Percentiles rank a stretch among this genome's conserved stretches.
phyloP scores from a whole-genome alignment of 495 filamentous ascomycete species.

The Corynascus novoguineensis region DNA sequence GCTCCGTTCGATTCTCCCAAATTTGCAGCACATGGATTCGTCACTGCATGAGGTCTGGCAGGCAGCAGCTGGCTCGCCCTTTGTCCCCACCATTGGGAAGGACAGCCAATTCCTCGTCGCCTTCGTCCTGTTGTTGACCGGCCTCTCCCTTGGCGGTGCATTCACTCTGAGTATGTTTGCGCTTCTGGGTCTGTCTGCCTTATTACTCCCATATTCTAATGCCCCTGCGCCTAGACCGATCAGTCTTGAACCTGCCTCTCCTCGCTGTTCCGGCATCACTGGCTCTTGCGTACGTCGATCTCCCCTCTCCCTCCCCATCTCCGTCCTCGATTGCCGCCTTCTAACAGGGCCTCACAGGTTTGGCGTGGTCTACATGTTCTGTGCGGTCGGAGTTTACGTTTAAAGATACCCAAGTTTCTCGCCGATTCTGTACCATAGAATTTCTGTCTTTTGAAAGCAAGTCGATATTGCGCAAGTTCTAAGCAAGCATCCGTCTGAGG shows the following conservation, averaged over 20 bases:
- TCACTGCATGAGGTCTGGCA: constrained; percentile 87
- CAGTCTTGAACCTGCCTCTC: constrained; percentile 68
- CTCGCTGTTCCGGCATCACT: constrained; percentile 82
- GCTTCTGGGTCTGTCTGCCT: neutral
- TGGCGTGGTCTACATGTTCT: constrained; percentile 96
- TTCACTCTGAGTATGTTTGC: constrained; percentile 75
- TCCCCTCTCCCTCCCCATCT: neutral
- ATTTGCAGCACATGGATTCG: constrained; percentile 50
- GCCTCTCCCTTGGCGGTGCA: constrained; percentile 59
- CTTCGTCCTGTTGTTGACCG: constrained; percentile 67
- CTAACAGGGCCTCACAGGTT: constrained; percentile 56
- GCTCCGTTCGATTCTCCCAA: neutral
- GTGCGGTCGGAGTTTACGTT: constrained; percentile 97
- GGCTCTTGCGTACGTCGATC: constrained; percentile 70
- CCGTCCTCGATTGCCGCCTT: neutral
- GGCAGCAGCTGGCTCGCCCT: constrained; percentile 77
- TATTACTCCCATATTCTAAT: constrained; percentile 3
- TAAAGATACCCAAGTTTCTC: constrained; percentile 47
- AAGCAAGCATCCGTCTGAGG: constrained; percentile 1
- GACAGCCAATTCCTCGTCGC: constrained; percentile 76
- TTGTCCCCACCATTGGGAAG: constrained; percentile 74
- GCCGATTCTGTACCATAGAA: constrained; percentile 35
- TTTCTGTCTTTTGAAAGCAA: constrained; percentile 20
- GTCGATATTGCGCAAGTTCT: constrained; percentile 11
- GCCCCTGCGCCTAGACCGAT: constrained; percentile 60